Evolutionary conservation across 208 protist species (phyloP).

Genomic region (Angomonas ambiguus): DNA sequence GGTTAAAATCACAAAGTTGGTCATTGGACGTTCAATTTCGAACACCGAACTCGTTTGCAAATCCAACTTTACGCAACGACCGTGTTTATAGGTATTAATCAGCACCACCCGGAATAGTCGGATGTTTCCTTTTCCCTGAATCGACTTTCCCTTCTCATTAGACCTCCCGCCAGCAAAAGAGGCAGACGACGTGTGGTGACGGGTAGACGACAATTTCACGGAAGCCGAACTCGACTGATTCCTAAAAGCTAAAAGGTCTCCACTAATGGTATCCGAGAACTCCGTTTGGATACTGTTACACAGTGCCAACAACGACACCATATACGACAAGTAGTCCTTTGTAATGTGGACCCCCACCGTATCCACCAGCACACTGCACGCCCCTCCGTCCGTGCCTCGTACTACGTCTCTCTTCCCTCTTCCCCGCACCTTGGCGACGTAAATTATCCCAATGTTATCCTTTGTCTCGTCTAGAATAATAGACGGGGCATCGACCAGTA

Average conservation of each 20-base stretch:
- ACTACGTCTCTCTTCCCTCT: conserved; percentile 48
- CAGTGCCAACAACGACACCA: conserved; percentile 24
- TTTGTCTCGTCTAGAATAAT: conserved; percentile 54
- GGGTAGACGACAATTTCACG: background rate
- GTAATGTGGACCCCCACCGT: conserved; percentile 48
- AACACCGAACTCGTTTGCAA: conserved; percentile 22
- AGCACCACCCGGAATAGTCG: conserved; percentile 28
- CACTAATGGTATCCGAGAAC: background rate
- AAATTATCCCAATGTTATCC: conserved; percentile 56
- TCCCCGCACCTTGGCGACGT: conserved; percentile 36
- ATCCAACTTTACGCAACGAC: conserved; percentile 39
- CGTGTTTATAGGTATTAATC: conserved; percentile 41
- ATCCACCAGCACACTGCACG: conserved; percentile 46
- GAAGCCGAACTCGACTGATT: background rate
- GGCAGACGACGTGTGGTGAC: conserved; percentile 3
- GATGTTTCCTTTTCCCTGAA: conserved; percentile 62
- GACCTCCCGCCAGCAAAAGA: conserved; percentile 4
- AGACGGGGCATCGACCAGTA: conserved; percentile 41
- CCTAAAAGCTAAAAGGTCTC: background rate
- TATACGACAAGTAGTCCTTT: conserved; percentile 73
- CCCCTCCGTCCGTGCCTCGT: conserved; percentile 49
- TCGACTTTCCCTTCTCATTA: conserved; percentile 25
- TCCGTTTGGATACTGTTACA: conserved; percentile 8
- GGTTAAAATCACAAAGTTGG: conserved; percentile 52
- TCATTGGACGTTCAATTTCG: conserved; percentile 33